These are phyloP conservation scores for Rhizopogon rudus DNA, from an alignment of 768 basidiomycete species.

Conservation along the genomic window DNA sequence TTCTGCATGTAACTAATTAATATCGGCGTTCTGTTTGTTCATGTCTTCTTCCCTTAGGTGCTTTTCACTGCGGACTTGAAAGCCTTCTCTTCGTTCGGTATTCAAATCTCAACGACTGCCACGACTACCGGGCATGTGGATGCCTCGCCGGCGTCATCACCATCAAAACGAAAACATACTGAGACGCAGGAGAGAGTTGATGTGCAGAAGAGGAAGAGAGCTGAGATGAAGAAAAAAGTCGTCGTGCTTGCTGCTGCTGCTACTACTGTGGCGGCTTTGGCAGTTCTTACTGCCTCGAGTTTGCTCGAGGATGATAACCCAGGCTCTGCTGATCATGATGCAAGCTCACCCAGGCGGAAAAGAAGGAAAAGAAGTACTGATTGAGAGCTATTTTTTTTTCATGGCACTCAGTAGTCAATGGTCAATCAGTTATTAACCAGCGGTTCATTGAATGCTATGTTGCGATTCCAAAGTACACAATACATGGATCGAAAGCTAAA, in stretches of 20 bases:
- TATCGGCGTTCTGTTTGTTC: neutral
- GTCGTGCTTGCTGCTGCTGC: neutral
- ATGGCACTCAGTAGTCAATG: neutral
- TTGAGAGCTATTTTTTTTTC: too few relatives aligned
- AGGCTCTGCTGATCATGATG: neutral
- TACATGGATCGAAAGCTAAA: neutral
- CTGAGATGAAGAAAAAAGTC: neutral
- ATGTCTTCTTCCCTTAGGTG: conserved; percentile 37
- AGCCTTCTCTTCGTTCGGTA: conserved; percentile 58
- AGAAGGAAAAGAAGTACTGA: neutral
- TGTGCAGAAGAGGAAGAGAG: neutral
- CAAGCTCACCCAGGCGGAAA: neutral
- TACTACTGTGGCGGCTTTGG: neutral
- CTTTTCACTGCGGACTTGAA: conserved; percentile 74
- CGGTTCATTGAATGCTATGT: neutral
- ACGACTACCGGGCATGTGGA: neutral
- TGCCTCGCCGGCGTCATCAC: neutral
- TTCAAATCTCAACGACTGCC: neutral
- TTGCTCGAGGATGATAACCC: neutral
- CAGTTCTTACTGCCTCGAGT: neutral
- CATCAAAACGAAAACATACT: neutral
- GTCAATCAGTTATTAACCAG: too few relatives aligned
- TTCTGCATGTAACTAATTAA: conserved; percentile 42
- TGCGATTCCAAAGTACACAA: neutral
- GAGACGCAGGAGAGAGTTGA: too few relatives aligned